phyloP scores from a whole-genome alignment of 148 eudicot genomes.

The Camellia granthamiana region DNA sequence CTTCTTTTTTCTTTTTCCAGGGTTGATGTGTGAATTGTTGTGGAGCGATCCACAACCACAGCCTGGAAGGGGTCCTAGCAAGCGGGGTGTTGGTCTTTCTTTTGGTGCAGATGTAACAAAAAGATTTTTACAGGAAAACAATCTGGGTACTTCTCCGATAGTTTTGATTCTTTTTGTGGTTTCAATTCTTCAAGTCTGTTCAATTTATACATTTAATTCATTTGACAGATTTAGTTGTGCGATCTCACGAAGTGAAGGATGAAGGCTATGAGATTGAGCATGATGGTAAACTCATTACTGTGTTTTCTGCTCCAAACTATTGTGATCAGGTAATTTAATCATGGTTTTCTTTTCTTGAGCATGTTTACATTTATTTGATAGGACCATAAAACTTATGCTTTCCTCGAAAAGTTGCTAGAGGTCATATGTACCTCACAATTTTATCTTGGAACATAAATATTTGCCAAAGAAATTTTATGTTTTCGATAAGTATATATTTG shows the following conservation, averaged over 20 bases:
- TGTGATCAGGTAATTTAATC: constrained; percentile 81
- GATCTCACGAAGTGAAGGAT: constrained; percentile 99
- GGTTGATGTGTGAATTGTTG: constrained; percentile 95
- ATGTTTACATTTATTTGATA: neutral
- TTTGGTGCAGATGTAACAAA: constrained; percentile 94
- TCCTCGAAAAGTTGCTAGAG: neutral
- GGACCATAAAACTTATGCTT: neutral
- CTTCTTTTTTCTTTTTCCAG: constrained; percentile 29
- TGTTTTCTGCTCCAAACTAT: constrained; percentile 96
- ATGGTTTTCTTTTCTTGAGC: neutral
- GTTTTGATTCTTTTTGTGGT: constrained; percentile 1
- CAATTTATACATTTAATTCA: neutral
- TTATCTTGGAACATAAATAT: neutral
- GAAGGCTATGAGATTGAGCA: constrained; percentile 98
- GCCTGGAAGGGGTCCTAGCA: constrained; percentile 98
- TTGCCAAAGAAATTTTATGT: neutral
- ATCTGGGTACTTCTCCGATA: constrained; percentile 49
- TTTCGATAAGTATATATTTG: neutral
- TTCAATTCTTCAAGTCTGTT: constrained; percentile 2
- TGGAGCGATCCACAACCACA: constrained; percentile 99
- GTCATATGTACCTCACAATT: neutral
- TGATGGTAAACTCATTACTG: constrained; percentile 96
- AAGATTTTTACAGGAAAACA: constrained; percentile 85
- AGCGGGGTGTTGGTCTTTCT: constrained; percentile 98
- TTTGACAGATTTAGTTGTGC: constrained; percentile 70